Evolutionary conservation across 2,329 filamentous ascomycete genomes (phyloP), one percentile per base, ranked within the genome.

Genomic region (Albophoma yamanashiensis): DNA sequence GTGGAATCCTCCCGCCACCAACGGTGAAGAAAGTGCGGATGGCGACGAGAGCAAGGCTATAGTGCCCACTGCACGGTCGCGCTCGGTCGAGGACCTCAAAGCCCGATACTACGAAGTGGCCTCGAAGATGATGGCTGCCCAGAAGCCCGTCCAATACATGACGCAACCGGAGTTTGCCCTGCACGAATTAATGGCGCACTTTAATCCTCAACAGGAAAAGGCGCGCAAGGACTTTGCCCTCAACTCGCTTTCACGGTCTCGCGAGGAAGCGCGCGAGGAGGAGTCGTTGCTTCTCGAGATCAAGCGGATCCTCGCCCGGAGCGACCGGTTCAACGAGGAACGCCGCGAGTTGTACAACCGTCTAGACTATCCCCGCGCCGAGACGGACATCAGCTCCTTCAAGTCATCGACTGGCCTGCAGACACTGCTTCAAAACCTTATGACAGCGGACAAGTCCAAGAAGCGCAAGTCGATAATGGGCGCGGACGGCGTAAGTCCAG

Each of bases 221-320:
- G 79, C 85, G 58, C 86, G 94, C 63, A 99, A 97, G 76, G 85
- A 89, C 60, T 89, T 96, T 68, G 93, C 92, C 4, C 83, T 89
- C 64, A 86, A 88, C 57, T 85, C 92, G 55, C 82, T 97, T 64
- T 85, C 87, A 56, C 85, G 94, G 47, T 89, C 88, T 11, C 87
- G 87, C 63, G 91, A 96, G 64, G 93, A 99, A 74, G 89, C 93
- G 34, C 87, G 90, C 63, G 94, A 99, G 72, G 94, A 99, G 75
- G 89, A 95, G 67, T 88, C 91, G 40, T 78, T 99, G 3, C 82
- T 99, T 22, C 82, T 93, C 61, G 94, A 99, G 71, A 84, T 99
- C 59, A 92, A 95, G 69, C 88, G 94, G 61, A 97, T 99, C 65
- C 84, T 96, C 68, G 87, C 89, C 63, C 87, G 92, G 62, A 90